phyloP scores from a whole-genome alignment of 2,329 filamentous ascomycete species.

The Endothia cerciana region DNA sequence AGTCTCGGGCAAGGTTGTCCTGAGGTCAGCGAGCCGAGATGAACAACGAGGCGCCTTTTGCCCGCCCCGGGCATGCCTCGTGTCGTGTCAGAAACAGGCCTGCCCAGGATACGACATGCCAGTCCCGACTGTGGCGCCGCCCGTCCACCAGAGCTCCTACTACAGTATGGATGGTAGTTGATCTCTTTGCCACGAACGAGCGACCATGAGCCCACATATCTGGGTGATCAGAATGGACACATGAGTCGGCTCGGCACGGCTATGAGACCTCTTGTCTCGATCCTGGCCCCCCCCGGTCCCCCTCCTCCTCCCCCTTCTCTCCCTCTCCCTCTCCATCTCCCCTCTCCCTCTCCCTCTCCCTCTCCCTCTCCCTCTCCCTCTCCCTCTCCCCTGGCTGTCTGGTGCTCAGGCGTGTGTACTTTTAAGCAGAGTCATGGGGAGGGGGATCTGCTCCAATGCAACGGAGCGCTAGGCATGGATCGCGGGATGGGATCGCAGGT shows the following conservation, averaged over 20 bases:
- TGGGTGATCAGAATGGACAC: slow-evolving; percentile 6
- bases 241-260: slow-evolving; percentile 10
- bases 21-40: slow-evolving; percentile 4
- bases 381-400: slow-evolving; percentile 2
- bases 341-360: background rate
- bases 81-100: slow-evolving; percentile 13
- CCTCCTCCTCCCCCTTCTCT: background rate
- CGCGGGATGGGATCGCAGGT: slow-evolving; percentile 18
- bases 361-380: background rate
- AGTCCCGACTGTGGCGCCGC: background rate
- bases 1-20: slow-evolving; percentile 8
- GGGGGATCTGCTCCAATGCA: background rate
- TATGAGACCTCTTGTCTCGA: background rate
- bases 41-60: slow-evolving; percentile 2
- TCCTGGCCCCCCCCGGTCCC: background rate
- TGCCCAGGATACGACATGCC: background rate
- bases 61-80: too few species aligned
- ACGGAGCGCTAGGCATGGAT: slow-evolving; percentile 9
- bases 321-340: background rate
- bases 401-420: slow-evolving; percentile 18
- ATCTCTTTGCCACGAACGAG: slow-evolving; percentile 16
- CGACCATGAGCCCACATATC: slow-evolving; percentile 8
- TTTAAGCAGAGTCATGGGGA: slow-evolving; percentile 3
- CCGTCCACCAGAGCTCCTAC: too few species aligned
- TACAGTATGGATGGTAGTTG: too few species aligned